phyloP scores from a whole-genome alignment of 495 filamentous ascomycete species.

The Xylona heveae region DNA sequence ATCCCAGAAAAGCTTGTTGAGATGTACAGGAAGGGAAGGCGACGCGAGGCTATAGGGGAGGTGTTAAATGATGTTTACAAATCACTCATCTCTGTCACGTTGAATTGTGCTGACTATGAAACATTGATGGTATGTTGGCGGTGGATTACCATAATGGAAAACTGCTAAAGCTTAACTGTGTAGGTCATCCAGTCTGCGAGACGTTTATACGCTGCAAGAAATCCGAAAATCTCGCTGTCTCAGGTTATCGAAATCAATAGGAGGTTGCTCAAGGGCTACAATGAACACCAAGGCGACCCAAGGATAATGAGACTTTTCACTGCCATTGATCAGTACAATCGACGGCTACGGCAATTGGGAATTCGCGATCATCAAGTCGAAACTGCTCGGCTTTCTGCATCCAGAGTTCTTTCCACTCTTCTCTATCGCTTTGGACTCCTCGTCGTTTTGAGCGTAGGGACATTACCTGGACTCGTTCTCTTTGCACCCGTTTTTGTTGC shows the following conservation, averaged over 20 bases:
- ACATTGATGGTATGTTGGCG: not conserved
- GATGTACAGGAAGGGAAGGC: not conserved
- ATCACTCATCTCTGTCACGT: not conserved
- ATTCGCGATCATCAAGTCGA: not conserved
- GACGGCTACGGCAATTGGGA: not conserved
- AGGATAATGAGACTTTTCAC: not conserved
- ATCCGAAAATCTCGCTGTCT: not conserved
- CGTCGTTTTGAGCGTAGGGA: constrained; percentile 48
- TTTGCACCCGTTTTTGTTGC: constrained; percentile 81
- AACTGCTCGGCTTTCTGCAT: not conserved
- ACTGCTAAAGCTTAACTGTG: no score
- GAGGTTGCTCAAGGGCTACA: not conserved
- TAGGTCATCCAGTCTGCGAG: not conserved
- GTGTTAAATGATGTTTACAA: not conserved
- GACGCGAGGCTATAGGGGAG: not conserved
- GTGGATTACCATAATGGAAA: no score
- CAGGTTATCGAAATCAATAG: not conserved
- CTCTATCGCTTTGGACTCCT: constrained; percentile 30
- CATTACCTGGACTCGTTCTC: constrained; percentile 65
- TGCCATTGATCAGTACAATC: not conserved
- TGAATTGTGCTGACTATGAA: not conserved
- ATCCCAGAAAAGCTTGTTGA: not conserved
- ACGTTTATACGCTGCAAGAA: not conserved
- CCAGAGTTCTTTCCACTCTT: not conserved
- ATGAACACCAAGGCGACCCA: not conserved